These are phyloP conservation scores for Cyclocybe aegerita DNA, from an alignment of 768 basidiomycete genomes.

Conservation along the genomic window DNA sequence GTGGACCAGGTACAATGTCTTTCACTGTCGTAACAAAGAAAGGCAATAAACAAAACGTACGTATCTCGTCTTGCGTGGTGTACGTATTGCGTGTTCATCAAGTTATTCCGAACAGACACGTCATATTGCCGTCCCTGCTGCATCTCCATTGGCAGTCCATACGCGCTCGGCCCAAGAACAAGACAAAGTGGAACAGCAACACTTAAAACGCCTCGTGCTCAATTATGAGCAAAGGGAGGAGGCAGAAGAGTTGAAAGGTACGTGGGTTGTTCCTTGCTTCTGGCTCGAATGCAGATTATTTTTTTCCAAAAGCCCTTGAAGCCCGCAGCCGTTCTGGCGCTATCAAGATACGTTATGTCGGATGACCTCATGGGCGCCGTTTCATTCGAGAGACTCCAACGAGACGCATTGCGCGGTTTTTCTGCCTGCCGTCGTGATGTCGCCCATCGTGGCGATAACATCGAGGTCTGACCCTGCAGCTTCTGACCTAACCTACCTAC, in stretches of 20 bases:
- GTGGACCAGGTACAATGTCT: constrained; percentile 63
- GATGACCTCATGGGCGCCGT: constrained; percentile 35
- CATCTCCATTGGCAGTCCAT: constrained; percentile 86
- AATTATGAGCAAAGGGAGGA: constrained; percentile 91
- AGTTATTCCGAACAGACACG: constrained; percentile 54
- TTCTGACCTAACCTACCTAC: no score
- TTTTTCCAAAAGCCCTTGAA: constrained; percentile 53
- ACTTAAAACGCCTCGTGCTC: constrained; percentile 92
- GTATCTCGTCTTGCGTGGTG: constrained; percentile 14
- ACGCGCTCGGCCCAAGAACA: constrained; percentile 90
- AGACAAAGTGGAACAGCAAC: constrained; percentile 95
- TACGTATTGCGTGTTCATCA: constrained; percentile 1
- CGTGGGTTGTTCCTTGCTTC: background rate
- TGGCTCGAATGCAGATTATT: background rate
- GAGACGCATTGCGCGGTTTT: background rate
- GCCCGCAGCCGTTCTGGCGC: constrained; percentile 63
- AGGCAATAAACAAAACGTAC: constrained; percentile 89
- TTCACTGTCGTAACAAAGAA: constrained; percentile 93
- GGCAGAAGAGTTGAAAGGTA: constrained; percentile 79
- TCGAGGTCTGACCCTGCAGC: no score
- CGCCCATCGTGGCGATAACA: no score
- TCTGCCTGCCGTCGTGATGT: background rate
- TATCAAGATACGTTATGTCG: constrained; percentile 78
- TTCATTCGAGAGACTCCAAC: no score
- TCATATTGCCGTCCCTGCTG: constrained; percentile 86